Conservation (phyloP, 2,329 filamentous ascomycete species). For the Ophiostoma ips region DNA sequence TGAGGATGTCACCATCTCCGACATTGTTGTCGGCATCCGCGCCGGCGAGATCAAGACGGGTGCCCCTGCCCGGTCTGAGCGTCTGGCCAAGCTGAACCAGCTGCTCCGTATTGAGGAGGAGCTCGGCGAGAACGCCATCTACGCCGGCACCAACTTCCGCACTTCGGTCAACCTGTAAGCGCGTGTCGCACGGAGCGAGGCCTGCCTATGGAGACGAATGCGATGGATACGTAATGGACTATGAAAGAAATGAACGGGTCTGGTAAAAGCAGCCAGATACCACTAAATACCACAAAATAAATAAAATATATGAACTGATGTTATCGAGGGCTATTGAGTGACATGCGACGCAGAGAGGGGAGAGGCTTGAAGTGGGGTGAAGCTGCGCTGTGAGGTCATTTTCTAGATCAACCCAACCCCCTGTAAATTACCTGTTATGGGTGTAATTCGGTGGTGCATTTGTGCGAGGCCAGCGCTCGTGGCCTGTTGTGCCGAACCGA, state of each 20-base stretch:
- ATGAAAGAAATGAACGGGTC: conserved; percentile 5
- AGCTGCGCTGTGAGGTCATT: conserved; percentile 1
- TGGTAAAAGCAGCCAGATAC: conserved; percentile 6
- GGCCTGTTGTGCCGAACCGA: neutral
- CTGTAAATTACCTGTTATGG: conserved; percentile 2
- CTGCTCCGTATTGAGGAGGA: conserved; percentile 99
- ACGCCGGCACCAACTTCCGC: conserved; percentile 87
- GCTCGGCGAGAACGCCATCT: conserved; percentile 81
- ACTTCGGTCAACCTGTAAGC: conserved; percentile 72
- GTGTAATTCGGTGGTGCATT: neutral
- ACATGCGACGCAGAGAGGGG: no score
- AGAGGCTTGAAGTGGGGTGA: neutral
- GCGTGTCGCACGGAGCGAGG: neutral
- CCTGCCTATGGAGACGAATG: neutral
- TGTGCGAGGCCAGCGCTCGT: neutral
- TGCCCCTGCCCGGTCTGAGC: conserved; percentile 91
- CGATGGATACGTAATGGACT: neutral
- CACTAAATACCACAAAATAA: conserved; percentile 4
- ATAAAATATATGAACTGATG: no score
- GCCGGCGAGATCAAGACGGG: conserved; percentile 98
- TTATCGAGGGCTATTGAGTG: no score
- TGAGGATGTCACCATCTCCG: conserved; percentile 97
- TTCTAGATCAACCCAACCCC: neutral
- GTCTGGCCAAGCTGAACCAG: conserved; percentile 99
- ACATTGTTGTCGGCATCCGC: conserved; percentile 93